Evolutionary conservation across 768 basidiomycete genomes (phyloP), one percentile per base, ranked within the genome.

Genomic region (Tulasnella calospora): DNA sequence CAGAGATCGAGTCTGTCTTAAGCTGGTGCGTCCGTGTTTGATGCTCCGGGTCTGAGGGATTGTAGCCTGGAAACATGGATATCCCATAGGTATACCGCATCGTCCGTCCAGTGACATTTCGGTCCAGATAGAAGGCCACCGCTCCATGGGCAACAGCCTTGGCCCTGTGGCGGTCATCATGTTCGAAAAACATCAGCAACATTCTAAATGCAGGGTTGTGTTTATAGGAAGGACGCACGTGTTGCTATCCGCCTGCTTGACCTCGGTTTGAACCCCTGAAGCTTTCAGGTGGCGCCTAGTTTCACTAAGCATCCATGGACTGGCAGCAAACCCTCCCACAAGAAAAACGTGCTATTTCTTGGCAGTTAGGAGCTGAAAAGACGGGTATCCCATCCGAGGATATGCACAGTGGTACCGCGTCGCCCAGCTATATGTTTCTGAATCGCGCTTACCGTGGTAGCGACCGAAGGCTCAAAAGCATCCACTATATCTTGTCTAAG

Each of bases 61-160:
- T 89, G 81, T 89, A 89, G 78, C 27, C 93, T 85, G 82, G 90
- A 93, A 83, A 93, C 92, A 70, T 93, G 83, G 94, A 92, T 67
- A 94, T 92, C 21, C 93, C 93, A 82, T 94, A 94, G 89, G 93
- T 90, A 82, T 82, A 93, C 82, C 88, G 92, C 40, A 92, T 91
- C 86, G 93, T 90, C 61, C 93, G 89, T 35, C 92, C 92, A 7
- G 92, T 92, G 74, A 94, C 93, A 81, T 93, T 91, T 80, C 94
- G 93, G 81, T 94, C 93, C 80, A 91, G 92, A 83, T 93, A 94
- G 83, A 94, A 94, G 40, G 92, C 92, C 79, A 94, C 89, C 0
- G 92, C 92, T 36, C 93, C 93, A 80, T 94, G 92, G 40, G 93
- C 92, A 10, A 94, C 92, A 3, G 93, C 93, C 83, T 94, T 94